These are phyloP conservation scores for Fusarium sp. DNA, from an alignment of 2,329 filamentous ascomycete genomes.

Conservation along the genomic window DNA sequence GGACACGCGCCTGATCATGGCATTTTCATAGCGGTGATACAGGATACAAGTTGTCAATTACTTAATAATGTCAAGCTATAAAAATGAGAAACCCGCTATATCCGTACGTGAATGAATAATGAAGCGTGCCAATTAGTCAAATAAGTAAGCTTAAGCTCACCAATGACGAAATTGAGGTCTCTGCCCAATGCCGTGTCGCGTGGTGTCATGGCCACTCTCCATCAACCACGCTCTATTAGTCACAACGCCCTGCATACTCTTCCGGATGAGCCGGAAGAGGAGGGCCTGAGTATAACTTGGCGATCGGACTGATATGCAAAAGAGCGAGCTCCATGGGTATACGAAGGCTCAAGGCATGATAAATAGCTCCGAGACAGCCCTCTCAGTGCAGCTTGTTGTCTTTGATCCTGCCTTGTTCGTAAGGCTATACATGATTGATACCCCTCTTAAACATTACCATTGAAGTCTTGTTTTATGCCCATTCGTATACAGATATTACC, in stretches of 20 bases:
- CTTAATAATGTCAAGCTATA: slow-evolving; percentile 19
- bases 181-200: slow-evolving; percentile 36
- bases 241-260: slow-evolving; percentile 35
- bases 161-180: slow-evolving; percentile 24
- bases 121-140: slow-evolving; percentile 15
- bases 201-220: slow-evolving; percentile 35
- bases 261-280: slow-evolving; percentile 40
- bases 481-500: not conserved
- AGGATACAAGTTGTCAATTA: slow-evolving; percentile 6
- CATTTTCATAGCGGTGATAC: slow-evolving; percentile 8
- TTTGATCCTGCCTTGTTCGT: not conserved
- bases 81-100: slow-evolving; percentile 2
- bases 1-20: slow-evolving; percentile 11
- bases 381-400: not conserved
- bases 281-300: slow-evolving; percentile 17
- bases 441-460: not conserved
- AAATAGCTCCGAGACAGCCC: slow-evolving; percentile 31
- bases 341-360: slow-evolving; percentile 30
- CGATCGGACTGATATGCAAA: slow-evolving; percentile 10
- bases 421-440: not conserved
- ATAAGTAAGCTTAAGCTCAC: slow-evolving; percentile 14
- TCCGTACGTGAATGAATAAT: not conserved
- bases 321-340: slow-evolving; percentile 12
- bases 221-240: slow-evolving; percentile 35
- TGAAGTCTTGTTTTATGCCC: not conserved